Conservation (phyloP, 768 basidiomycete genomes). For the Tricholoma terreum region DNA sequence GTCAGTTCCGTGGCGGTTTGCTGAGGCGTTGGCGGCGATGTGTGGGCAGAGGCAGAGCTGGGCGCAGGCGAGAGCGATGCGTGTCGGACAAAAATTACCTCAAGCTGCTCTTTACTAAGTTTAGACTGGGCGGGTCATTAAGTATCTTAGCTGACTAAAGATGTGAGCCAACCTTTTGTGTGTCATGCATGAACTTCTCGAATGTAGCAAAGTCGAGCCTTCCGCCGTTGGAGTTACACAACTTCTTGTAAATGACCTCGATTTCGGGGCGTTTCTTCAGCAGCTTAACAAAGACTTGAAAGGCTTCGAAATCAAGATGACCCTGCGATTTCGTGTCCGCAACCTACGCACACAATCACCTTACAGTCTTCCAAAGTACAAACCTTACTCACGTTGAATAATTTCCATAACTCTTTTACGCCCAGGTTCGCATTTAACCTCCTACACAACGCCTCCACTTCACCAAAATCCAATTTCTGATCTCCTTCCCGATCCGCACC, state of each 20-base stretch:
- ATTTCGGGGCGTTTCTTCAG: conserved; percentile 87
- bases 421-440: conserved; percentile 65
- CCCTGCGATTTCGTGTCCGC: conserved; percentile 56
- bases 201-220: conserved; percentile 43
- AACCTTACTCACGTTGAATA: conserved; percentile 51
- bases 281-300: conserved; percentile 77
- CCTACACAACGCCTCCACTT: conserved; percentile 69
- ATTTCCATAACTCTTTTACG: conserved; percentile 46
- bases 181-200: conserved; percentile 42
- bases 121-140: background rate
- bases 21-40: conserved; percentile 7
- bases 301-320: conserved; percentile 73
- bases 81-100: conserved; percentile 11
- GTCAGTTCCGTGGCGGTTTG: conserved; percentile 34
- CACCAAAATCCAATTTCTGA: conserved; percentile 62
- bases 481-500: conserved; percentile 61
- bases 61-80: conserved; percentile 1
- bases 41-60: conserved; percentile 12
- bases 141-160: background rate
- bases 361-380: background rate
- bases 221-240: conserved; percentile 28
- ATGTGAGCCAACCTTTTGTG: conserved; percentile 35
- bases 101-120: conserved; percentile 4
- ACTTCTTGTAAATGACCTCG: conserved; percentile 53
- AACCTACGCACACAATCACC: conserved; percentile 38